Base-by-base conservation (phyloP, 495 filamentous ascomycete species). In the Hypomontagnella monticulosa region DNA sequence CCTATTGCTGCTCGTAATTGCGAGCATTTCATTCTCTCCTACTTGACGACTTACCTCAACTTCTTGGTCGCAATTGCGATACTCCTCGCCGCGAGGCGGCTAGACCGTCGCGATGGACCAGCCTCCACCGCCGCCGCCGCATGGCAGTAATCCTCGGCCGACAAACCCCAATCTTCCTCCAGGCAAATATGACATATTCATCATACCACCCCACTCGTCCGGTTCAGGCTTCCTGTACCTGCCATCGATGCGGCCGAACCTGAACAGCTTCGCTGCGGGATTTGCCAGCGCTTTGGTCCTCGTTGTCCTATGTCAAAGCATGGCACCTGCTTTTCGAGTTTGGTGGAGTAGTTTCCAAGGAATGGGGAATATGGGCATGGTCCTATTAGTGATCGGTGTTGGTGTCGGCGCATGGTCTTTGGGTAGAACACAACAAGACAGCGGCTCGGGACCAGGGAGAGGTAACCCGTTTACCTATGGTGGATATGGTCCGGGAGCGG, bases 181-280 rank as follows among this genome's bases (percentile, higher is more conserved):
- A 0, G 92, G 93, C 27, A 93, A 93, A 73, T 98, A 96, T 79
- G 94, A 98, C 77, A 96, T 97, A 77, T 97, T 97, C 79, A 89
- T 99, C 67, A 93, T 99, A 57, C 94, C 95, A 2, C 91, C 91
- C n/a, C 92, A 97, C 71, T 93, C 93, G 7, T 84, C 93, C 10
- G 95, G 95, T 59, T 84, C 87, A 0, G 95, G 95, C 9, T 97
- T 99, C 74, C 79, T 99, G 8, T 99, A 99, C 76, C 86, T 99
- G 18, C 95, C 95, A 0, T 97, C 92, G 0, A 75, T 99, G 27
- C 84, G 89, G 70, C 88, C 91, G 20, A 87, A 96, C 68, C 81
- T 88, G 65, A 97, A 97, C 77, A 96, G 92, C 75, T 99, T 97
- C 76, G 80, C 91, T 30, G 92, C 92, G 4, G 95, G 95, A 14